Percentiles rank a stretch among this genome's conserved stretches.
These are phyloP conservation scores for Blastomyces percursus DNA, from an alignment of 2,329 filamentous ascomycete species.

Conservation along the genomic window DNA sequence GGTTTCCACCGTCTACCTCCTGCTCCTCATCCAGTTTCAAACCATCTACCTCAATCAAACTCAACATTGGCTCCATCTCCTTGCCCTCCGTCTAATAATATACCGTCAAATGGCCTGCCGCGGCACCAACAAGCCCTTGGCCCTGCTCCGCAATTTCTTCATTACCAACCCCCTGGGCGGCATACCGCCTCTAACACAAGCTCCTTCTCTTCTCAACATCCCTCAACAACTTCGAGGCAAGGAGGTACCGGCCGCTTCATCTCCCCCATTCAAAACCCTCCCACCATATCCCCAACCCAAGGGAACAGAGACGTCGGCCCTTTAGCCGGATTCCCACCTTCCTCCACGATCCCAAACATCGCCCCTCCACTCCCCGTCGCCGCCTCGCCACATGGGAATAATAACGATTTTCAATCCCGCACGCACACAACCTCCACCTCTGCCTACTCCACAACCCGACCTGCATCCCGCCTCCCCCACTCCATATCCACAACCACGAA, in stretches of 20 bases:
- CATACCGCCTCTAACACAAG: not conserved
- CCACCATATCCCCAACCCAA: constrained; percentile 40
- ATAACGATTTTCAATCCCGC: constrained; percentile 3
- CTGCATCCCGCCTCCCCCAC: constrained; percentile 23
- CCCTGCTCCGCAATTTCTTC: constrained; percentile 7
- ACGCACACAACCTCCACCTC: constrained; percentile 3
- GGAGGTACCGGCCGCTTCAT: constrained; percentile 17
- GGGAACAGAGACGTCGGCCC: constrained; percentile 39
- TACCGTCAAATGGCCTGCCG: not conserved
- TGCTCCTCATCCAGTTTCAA: not conserved
- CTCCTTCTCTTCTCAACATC: constrained; percentile 28
- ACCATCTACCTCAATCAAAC: not conserved
- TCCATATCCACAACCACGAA: constrained; percentile 23
- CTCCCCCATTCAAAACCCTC: constrained; percentile 36
- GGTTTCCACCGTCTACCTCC: not conserved
- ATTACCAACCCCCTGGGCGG: constrained; percentile 9
- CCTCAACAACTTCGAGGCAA: constrained; percentile 32
- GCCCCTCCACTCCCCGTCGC: constrained; percentile 18
- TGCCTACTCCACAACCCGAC: constrained; percentile 15
- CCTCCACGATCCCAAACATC: constrained; percentile 20
- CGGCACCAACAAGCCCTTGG: not conserved
- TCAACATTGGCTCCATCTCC: not conserved
- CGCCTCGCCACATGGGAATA: constrained; percentile 20
- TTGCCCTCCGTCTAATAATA: not conserved
- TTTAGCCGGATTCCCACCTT: constrained; percentile 34